Conservation (phyloP, 441 rosid genomes). For the Omphalea diandra region DNA sequence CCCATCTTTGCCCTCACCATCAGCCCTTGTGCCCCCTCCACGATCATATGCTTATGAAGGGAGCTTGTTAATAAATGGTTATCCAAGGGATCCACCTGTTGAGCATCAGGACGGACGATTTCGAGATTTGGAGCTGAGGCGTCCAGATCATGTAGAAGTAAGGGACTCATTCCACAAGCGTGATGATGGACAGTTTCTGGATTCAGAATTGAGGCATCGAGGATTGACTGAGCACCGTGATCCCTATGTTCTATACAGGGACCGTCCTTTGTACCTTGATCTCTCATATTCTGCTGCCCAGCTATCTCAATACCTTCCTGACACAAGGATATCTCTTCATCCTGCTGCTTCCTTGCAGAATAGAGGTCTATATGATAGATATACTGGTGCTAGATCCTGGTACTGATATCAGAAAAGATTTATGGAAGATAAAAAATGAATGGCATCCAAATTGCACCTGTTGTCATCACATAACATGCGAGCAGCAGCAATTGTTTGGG, state of each 20-base stretch:
- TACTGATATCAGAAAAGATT: background rate
- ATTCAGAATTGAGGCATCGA: constrained; percentile 14
- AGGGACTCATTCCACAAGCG: constrained; percentile 5
- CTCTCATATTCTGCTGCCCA: constrained; percentile 5
- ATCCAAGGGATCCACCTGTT: constrained; percentile 17
- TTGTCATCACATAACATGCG: background rate
- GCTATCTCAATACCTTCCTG: constrained; percentile 1
- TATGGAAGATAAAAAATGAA: background rate
- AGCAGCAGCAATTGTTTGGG: background rate
- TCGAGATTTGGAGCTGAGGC: constrained; percentile 16
- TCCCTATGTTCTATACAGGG: constrained; percentile 9
- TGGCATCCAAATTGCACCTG: background rate
- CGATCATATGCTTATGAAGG: constrained; percentile 15
- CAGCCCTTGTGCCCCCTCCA: constrained; percentile 3
- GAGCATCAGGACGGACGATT: constrained; percentile 8
- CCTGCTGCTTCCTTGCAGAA: background rate
- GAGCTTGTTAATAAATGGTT: constrained; percentile 3
- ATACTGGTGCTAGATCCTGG: background rate
- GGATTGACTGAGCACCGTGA: constrained; percentile 7
- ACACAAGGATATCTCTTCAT: background rate
- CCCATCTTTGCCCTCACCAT: constrained; percentile 2
- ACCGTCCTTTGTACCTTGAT: background rate
- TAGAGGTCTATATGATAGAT: background rate
- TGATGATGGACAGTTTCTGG: constrained; percentile 3
- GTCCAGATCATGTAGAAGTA: background rate